phyloP scores from a whole-genome alignment of 805 yeast genomes.

The Zygoascus bituminiphila region DNA sequence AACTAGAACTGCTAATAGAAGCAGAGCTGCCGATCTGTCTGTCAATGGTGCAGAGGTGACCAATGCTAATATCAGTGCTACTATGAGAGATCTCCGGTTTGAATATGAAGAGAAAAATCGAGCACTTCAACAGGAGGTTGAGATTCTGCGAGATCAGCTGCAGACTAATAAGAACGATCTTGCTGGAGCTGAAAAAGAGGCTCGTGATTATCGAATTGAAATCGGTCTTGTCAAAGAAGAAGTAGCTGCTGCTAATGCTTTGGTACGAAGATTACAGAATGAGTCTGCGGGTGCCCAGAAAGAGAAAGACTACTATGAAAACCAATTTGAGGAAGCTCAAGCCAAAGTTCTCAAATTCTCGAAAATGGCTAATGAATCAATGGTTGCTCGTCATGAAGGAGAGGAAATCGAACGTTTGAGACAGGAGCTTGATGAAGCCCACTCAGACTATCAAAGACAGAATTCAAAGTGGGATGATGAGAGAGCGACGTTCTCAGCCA shows the following conservation, averaged over 20 bases:
- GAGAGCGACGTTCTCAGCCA: background rate
- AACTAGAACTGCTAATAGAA: background rate
- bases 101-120: background rate
- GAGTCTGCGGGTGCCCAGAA: background rate
- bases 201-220: background rate
- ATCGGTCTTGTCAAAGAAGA: background rate
- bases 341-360: background rate
- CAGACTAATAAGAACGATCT: background rate
- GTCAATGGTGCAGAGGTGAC: background rate
- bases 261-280: background rate
- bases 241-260: background rate
- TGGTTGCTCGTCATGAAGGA: slow-evolving; percentile 6
- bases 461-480: slow-evolving; percentile 10
- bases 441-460: slow-evolving; percentile 31
- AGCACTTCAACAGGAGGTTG: background rate
- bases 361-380: slow-evolving; percentile 6
- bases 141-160: background rate
- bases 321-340: slow-evolving; percentile 8
- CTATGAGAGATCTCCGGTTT: background rate
- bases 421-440: slow-evolving; percentile 17
- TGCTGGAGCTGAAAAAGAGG: background rate
- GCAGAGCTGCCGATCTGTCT: background rate
- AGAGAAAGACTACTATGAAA: slow-evolving; percentile 4
- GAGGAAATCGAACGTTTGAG: slow-evolving; percentile 22
- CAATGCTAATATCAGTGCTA: background rate